Evolutionary conservation across 73 alveolate species (phyloP).

Genomic region (Paramecium biaurelia): DNA sequence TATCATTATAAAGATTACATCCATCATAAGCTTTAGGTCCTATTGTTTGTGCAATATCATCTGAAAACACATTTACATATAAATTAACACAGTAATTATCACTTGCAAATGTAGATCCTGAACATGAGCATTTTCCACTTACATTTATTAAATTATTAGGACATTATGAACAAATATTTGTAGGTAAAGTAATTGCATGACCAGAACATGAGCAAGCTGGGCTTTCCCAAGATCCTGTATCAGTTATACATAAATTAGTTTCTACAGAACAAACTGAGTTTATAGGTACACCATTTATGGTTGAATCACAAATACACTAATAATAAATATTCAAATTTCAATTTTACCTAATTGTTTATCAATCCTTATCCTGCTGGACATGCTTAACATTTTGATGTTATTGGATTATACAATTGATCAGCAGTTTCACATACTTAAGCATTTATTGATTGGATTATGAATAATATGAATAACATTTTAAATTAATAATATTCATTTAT

Average conservation of each 20-base stretch:
- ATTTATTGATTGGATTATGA: neutral
- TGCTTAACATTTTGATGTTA: neutral
- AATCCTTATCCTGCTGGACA: neutral
- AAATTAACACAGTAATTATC: constrained; percentile 2
- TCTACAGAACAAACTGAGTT: neutral
- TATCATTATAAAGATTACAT: constrained; percentile 67
- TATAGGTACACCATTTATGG: neutral
- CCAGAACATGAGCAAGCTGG: constrained; percentile 12
- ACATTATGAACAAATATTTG: neutral
- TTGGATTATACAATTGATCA: neutral
- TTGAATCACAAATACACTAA: neutral
- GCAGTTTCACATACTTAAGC: neutral
- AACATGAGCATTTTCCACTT: neutral
- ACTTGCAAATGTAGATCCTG: neutral
- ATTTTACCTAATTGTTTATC: neutral
- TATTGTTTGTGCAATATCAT: neutral
- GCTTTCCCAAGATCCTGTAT: neutral
- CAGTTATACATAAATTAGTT: neutral
- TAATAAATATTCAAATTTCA: neutral
- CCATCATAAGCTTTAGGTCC: constrained; percentile 70
- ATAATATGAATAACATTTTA: neutral
- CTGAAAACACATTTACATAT: neutral
- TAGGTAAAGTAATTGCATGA: neutral
- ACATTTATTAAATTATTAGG: neutral
- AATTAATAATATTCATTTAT: neutral